Evolutionary conservation across 495 filamentous ascomycete genomes (phyloP), one percentile per base, ranked within the genome.

Genomic region (Usnea hakonensis): DNA sequence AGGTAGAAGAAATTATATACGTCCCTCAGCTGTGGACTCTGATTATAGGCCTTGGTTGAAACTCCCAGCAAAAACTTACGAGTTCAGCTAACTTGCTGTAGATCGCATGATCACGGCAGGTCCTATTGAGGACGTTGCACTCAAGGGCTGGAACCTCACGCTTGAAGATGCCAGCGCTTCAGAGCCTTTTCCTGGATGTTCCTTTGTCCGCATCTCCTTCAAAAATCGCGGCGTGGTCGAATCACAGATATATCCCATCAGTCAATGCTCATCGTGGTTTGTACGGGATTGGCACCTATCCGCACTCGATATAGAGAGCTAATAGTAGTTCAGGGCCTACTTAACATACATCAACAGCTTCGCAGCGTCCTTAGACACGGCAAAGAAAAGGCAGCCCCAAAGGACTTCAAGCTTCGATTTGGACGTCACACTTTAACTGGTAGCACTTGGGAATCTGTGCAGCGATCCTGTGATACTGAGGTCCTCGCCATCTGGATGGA

Each of bases 11-110:
- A 14, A 32, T 66, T 1, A 23, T 66, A 28, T 63, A 58, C 40
- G 61, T 66, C 13, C 64, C 64, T 16, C 64, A 66, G 30, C 26
- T 60, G 5, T 66, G 64, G 64, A 44, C 40, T 5, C 10, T 63
- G 9, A 66, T 62, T 30, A 28, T 54, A 19, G 64, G 64, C 41
- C 64, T 65, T 14, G 57, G 57, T 59, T 48, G n/a, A 28, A 14
- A 5, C 7, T 21, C 23, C 6, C 17, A 1, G 11, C n/a, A 13
- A 5, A 1, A 35, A 8, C 35, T 17, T 16, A 17, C 14, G 16
- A 23, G 37, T 26, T 1, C n/a, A 3, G 57, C 57, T 59, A 11
- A 59, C 17, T 36, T 8, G n/a, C 35, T 17, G 5, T 32, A 54
- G 63, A 65, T 41, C 55, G 33, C 5, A 9, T 65, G n/a, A 41